phyloP scores from a whole-genome alignment of 208 protist genomes.

The Trypanosoma avium region DNA sequence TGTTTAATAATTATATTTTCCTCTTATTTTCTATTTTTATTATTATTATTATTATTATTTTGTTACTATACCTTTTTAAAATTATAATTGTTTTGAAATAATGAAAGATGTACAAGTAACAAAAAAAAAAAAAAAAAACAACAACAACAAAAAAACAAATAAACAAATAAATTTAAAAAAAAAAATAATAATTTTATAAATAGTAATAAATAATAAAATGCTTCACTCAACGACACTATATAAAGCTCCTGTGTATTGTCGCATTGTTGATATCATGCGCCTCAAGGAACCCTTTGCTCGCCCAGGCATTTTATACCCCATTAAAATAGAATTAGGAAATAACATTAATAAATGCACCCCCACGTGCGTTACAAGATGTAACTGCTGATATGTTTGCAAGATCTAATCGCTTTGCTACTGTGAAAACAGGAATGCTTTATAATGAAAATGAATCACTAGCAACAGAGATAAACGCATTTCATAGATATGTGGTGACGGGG shows the following conservation, averaged over 20 bases:
- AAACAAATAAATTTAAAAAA: background rate
- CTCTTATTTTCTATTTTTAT: no score
- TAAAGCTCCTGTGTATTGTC: slow-evolving; percentile 72
- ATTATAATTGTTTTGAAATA: no score
- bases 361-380: slow-evolving; percentile 59
- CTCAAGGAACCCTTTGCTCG: slow-evolving; percentile 63
- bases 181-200: background rate
- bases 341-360: slow-evolving; percentile 61
- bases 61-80: no score
- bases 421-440: slow-evolving; percentile 72
- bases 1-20: no score
- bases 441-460: slow-evolving; percentile 62
- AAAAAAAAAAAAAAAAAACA: background rate
- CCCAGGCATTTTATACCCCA: slow-evolving; percentile 73
- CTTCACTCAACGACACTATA: slow-evolving; percentile 16
- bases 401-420: slow-evolving; percentile 70
- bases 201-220: slow-evolving; percentile 3
- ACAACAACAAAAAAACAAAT: background rate
- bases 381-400: slow-evolving; percentile 65
- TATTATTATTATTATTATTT: no score
- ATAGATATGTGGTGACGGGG: slow-evolving; percentile 78
- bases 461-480: slow-evolving; percentile 62
- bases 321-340: slow-evolving; percentile 75
- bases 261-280: slow-evolving; percentile 76
- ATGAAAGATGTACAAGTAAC: background rate